Percentiles rank a stretch among this genome's conserved stretches.
These are phyloP conservation scores for Aspergillus amoenus DNA, from an alignment of 2,329 filamentous ascomycete genomes.

Conservation along the genomic window DNA sequence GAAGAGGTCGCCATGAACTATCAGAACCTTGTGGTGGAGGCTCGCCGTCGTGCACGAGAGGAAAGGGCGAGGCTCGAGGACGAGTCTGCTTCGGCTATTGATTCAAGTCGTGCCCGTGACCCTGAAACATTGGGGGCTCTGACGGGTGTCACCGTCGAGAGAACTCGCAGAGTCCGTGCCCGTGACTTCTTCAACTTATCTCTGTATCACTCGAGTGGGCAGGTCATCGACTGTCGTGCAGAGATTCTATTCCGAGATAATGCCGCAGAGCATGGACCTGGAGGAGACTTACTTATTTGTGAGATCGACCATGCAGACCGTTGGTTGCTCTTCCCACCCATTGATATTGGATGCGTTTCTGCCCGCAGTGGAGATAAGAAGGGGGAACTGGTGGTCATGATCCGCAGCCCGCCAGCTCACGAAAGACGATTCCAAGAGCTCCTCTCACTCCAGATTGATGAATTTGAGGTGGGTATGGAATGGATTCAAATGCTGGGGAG, in stretches of 20 bases:
- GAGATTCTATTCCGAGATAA: conserved; percentile 86
- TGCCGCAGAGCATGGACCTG: conserved; percentile 61
- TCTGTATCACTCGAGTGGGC: conserved; percentile 82
- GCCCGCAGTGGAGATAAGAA: conserved; percentile 72
- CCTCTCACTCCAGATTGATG: conserved; percentile 71
- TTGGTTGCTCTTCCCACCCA: conserved; percentile 89
- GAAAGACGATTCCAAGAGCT: conserved; percentile 78
- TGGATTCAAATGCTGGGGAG: conserved; percentile 86
- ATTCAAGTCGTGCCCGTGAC: conserved; percentile 77
- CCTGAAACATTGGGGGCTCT: conserved; percentile 72
- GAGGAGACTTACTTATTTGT: conserved; percentile 86
- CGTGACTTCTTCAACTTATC: conserved; percentile 88
- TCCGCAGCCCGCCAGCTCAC: conserved; percentile 66
- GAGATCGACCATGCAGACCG: conserved; percentile 76
- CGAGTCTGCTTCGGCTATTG: conserved; percentile 80
- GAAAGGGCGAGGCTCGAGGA: conserved; percentile 75
- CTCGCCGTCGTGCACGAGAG: conserved; percentile 71
- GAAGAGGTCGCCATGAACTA: conserved; percentile 63
- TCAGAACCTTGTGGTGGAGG: conserved; percentile 71
- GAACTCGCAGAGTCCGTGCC: conserved; percentile 77
- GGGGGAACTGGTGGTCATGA: conserved; percentile 80
- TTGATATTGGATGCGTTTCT: conserved; percentile 72
- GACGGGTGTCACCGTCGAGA: conserved; percentile 69
- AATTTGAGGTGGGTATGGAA: conserved; percentile 74
- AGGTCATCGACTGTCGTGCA: conserved; percentile 83